phyloP scores from a whole-genome alignment of 306 rosid species.

The Vigna radiata region DNA sequence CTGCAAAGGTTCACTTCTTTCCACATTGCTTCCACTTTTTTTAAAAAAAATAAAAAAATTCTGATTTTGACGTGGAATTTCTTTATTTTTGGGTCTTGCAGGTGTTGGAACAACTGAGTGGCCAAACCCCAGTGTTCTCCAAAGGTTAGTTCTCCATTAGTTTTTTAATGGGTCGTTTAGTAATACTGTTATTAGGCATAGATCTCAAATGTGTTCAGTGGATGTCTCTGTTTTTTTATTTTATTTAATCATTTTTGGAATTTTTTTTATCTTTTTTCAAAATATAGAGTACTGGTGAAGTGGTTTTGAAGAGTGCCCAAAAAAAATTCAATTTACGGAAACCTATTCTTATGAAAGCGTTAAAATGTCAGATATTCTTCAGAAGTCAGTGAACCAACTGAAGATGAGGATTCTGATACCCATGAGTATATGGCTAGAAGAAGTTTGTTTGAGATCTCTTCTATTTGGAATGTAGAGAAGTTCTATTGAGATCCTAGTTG shows the following conservation, averaged over 20 bases:
- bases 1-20: slow-evolving; percentile 60
- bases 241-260: not conserved
- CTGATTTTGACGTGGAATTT: not conserved
- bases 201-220: not conserved
- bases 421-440: no score
- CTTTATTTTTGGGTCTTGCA: slow-evolving; percentile 2
- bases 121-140: slow-evolving; percentile 82
- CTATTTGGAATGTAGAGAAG: no score
- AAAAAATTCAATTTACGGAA: no score
- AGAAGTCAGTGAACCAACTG: not conserved
- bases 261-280: not conserved
- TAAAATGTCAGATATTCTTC: not conserved
- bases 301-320: not conserved
- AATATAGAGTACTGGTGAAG: not conserved
- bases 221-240: no score
- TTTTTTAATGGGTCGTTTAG: slow-evolving; percentile 24
- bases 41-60: not conserved
- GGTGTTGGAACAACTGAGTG: slow-evolving; percentile 86
- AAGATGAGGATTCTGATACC: not conserved
- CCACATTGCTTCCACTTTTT: not conserved
- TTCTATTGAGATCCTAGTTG: no score
- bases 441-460: no score
- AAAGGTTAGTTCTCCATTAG: slow-evolving; percentile 38
- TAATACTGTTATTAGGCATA: not conserved
- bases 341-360: no score